Evolutionary conservation across 73 alveolate species (phyloP).

Genomic region (Symbiodinium natans): DNA sequence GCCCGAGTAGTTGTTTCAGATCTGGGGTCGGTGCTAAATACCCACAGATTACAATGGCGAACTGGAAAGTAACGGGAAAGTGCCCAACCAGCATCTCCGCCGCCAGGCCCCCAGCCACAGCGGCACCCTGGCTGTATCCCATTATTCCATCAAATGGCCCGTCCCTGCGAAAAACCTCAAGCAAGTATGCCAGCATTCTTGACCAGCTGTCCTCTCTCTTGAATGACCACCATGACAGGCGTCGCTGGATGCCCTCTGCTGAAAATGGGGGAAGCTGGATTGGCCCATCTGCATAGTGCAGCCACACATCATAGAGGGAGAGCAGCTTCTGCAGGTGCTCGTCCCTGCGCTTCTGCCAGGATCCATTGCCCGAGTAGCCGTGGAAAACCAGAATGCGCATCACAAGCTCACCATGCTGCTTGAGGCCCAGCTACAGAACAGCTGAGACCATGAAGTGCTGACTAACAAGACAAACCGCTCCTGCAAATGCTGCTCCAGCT

Average conservation of each 20-base stretch:
- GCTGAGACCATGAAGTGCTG: too few relatives aligned
- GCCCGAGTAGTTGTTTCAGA: conserved; percentile 4
- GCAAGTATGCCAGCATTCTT: conserved; percentile 34
- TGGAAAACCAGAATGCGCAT: conserved; percentile 59
- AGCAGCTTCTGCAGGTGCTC: conserved; percentile 20
- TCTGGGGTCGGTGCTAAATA: conserved; percentile 46
- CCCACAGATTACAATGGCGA: conserved; percentile 50
- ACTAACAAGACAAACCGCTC: not conserved
- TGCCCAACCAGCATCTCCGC: conserved; percentile 61
- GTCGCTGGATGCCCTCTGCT: conserved; percentile 44
- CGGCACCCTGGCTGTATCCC: conserved; percentile 80
- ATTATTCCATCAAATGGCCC: conserved; percentile 74
- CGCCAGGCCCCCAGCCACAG: conserved; percentile 53
- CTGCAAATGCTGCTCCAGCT: conserved; percentile 82
- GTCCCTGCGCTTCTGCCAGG: conserved; percentile 47
- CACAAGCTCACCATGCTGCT: not conserved
- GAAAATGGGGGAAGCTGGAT: conserved; percentile 40
- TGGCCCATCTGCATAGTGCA: conserved; percentile 33
- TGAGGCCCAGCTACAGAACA: too few relatives aligned
- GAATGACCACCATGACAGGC: conserved; percentile 65
- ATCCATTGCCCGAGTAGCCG: conserved; percentile 78
- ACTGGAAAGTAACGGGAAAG: conserved; percentile 29
- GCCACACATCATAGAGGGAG: not conserved
- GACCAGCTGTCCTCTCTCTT: conserved; percentile 73
- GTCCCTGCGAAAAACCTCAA: conserved; percentile 6